Evolutionary conservation across 805 yeast species (phyloP), one percentile per base, ranked within the genome.

Genomic region (Saturnispora gosingensis): DNA sequence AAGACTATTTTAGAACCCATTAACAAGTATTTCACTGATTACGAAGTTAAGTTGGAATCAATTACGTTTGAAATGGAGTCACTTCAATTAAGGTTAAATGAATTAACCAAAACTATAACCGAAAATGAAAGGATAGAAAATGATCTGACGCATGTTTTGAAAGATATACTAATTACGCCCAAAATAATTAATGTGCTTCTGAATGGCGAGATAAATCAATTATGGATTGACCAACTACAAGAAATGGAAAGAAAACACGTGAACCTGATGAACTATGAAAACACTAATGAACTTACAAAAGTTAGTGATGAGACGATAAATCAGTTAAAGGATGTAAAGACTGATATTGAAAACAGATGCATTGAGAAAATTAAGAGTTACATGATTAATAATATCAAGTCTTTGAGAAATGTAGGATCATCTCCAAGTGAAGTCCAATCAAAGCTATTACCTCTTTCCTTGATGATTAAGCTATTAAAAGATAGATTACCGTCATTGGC

Each of bases 391-490:
- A 78, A 82, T 56, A 83, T 93, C 52, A 83, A 86, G 56, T 61
- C 66, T n/a, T 66, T 93, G 22, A 73, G 98, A 51, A 73, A 72
- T n/a, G 75, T 78, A 3, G 80, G 82, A 16, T 68, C 74, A 0
- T 79, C 91, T 10, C 83, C 95, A 0, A 96, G 88, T 61, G 72
- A 73, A 0, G 72, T 90, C 13, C 98, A 93, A 65, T 73, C 74
- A 36, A 76, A 77, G 30, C 66, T 93, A 48, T 64, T 88, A 3
- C 72, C 74, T 42, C 81, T 82, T n/a, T 78, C 76, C 54, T 87
- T 83, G 48, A 72, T 80, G 1, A 85, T 69, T 58, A 68, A 68
- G 3, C 88, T 86, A 54, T 64, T 91, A 38, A 64, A 71, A 4
- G 60, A 67, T 4, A 77, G 80, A 47, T 78, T 85, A 52, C 73